These are phyloP conservation scores for Pelargonium exstipulatum DNA, from an alignment of 441 rosid genomes.

Conservation along the genomic window DNA sequence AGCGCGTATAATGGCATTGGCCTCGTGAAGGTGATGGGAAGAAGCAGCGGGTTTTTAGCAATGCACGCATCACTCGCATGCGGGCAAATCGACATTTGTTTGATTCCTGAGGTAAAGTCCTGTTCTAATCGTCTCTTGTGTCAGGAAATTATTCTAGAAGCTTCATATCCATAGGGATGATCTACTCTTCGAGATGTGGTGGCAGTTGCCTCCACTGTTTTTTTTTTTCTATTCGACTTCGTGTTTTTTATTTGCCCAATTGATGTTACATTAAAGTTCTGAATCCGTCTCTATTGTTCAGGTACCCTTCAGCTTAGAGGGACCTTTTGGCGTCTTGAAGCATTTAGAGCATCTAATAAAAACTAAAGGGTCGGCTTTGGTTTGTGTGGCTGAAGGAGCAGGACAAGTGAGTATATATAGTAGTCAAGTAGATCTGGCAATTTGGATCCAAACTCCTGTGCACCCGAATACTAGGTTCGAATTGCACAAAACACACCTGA, in stretches of 20 bases:
- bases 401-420: background rate
- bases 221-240: too few species aligned
- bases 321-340: background rate
- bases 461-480: too few species aligned
- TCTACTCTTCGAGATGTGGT: too few species aligned
- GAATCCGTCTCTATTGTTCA: background rate
- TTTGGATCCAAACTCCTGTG: too few species aligned
- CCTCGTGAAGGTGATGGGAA: background rate
- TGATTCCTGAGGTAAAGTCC: background rate
- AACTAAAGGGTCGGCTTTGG: background rate
- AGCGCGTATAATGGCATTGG: background rate
- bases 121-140: too few species aligned
- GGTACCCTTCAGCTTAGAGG: background rate
- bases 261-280: too few species aligned
- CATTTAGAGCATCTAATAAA: background rate
- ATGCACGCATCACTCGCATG: background rate
- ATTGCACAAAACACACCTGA: too few species aligned
- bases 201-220: too few species aligned
- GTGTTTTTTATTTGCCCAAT: too few species aligned
- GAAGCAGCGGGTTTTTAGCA: background rate
- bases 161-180: too few species aligned
- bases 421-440: too few species aligned
- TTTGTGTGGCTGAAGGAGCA: slow-evolving; percentile 1
- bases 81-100: background rate
- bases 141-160: too few species aligned